Base-by-base conservation (phyloP, 2,329 filamentous ascomycete genomes). In the Alternaria conjuncta region DNA sequence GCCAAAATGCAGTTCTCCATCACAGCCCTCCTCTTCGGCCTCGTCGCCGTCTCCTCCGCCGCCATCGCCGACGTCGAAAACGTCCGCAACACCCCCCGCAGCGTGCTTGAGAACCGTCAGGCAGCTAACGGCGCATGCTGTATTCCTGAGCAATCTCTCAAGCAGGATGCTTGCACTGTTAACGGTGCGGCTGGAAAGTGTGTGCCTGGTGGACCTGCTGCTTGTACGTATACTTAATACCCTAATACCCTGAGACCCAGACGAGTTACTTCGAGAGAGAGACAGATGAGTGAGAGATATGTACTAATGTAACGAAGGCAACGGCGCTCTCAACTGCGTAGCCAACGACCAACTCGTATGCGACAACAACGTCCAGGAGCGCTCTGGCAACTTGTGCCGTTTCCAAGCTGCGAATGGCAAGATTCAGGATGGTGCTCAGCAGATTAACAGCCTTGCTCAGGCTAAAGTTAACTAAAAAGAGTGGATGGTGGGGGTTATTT, bases 241-340 rank as follows among this genome's bases (percentile, higher is more conserved):
- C 26, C 10, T 30, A 12, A 28, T 1, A 28, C 9, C 26, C 26
- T 4, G n/a, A n/a, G n/a, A n/a, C n/a, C n/a, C n/a, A n/a, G 26
- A 28, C 10, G 26, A 28, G 26, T 28, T 11, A 10, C 5, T 28
- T 11, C 4, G 5, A 5, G 28, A 30, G 28, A 13, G 10, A 36
- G 6, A 32, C 2, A 30, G 28, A 28, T n/a, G n/a, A n/a, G n/a
- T n/a, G n/a, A n/a, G n/a, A n/a, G n/a, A n/a, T n/a, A n/a, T n/a
- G n/a, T n/a, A n/a, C n/a, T n/a, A n/a, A n/a, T n/a, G n/a, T n/a
- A n/a, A n/a, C n/a, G n/a, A n/a, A n/a, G 66, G 66, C 57, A 57
- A 59, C 46, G 68, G 66, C 15, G 68, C 68, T 15, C 49, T 70
- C 44, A 68, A 66, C 66, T 70, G 68, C 54, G 66, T 70, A 41